These are phyloP conservation scores for maize (Zea mays) DNA, from an alignment of 176 grass and related monocot genomes.

Conservation along the genomic window DNA sequence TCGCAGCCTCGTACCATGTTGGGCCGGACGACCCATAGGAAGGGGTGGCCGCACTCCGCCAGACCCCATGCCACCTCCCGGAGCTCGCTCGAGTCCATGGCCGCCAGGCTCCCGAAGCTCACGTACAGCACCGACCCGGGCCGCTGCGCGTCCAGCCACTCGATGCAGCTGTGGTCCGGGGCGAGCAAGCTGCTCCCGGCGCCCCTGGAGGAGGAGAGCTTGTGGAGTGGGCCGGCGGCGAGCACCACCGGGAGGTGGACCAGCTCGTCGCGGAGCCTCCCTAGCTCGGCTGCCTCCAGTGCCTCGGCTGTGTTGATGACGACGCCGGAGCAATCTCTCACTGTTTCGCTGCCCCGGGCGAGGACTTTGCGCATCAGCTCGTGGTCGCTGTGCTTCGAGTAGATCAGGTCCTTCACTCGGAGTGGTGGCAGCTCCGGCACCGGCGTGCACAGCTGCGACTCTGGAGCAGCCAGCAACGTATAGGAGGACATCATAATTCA, in stretches of 20 bases:
- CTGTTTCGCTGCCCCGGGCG: neutral
- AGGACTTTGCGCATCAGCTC: neutral
- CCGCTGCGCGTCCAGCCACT: slow-evolving; percentile 32
- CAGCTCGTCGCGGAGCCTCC: slow-evolving; percentile 6
- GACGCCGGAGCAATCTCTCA: neutral
- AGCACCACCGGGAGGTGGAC: neutral
- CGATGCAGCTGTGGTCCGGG: slow-evolving; percentile 32
- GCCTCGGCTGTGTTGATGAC: slow-evolving; percentile 39
- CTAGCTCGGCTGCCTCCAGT: neutral
- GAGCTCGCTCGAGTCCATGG: slow-evolving; percentile 11
- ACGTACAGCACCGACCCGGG: slow-evolving; percentile 20
- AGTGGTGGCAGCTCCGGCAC: slow-evolving; percentile 43
- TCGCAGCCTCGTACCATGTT: neutral
- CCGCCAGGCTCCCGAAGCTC: slow-evolving; percentile 48
- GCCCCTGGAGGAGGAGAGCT: slow-evolving; percentile 3
- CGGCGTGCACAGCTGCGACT: slow-evolving; percentile 9
- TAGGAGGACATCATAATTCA: too few species aligned
- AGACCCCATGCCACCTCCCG: slow-evolving; percentile 10
- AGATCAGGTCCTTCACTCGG: slow-evolving; percentile 21
- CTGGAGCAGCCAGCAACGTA: too few species aligned
- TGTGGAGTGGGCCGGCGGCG: slow-evolving; percentile 42
- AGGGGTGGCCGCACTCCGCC: slow-evolving; percentile 16
- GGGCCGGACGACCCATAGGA: slow-evolving; percentile 40
- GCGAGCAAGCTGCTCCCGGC: slow-evolving; percentile 14
- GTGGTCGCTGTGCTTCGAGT: neutral